Percentiles rank a stretch among this genome's conserved stretches.
Conservation (phyloP, 768 basidiomycete species). For the Dendrothele bispora region DNA sequence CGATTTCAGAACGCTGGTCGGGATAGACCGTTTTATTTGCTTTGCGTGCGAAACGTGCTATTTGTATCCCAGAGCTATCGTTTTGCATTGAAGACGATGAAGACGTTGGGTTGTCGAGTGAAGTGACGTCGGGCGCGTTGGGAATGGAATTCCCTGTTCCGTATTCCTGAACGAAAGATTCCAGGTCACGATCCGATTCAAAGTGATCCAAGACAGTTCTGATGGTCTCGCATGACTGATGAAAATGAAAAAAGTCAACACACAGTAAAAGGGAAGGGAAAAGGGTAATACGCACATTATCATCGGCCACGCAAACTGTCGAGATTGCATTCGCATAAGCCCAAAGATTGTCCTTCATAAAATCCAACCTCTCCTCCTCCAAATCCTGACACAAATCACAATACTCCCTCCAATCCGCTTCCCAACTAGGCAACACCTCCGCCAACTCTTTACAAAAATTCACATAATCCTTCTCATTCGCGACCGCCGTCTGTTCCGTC, state of each 20-base stretch:
- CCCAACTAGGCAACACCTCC: constrained; percentile 85
- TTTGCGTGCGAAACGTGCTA: constrained; percentile 47
- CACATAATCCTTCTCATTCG: constrained; percentile 90
- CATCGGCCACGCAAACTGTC: constrained; percentile 91
- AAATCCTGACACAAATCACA: constrained; percentile 95
- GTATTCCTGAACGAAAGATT: constrained; percentile 84
- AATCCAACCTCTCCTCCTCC: constrained; percentile 90
- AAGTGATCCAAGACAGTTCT: constrained; percentile 85
- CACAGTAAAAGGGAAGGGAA: constrained; percentile 1
- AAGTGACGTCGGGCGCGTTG: constrained; percentile 60
- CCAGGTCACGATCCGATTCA: constrained; percentile 86
- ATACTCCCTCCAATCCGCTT: constrained; percentile 89
- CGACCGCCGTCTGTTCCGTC: constrained; percentile 83
- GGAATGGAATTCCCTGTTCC: constrained; percentile 89
- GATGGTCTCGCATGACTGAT: constrained; percentile 87
- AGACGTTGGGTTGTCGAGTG: background rate
- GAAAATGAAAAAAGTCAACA: background rate
- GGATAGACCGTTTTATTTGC: background rate
- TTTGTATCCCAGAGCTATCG: constrained; percentile 35
- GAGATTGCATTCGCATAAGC: constrained; percentile 93
- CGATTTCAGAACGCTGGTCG: background rate
- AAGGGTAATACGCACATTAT: constrained; percentile 63
- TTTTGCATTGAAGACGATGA: constrained; percentile 2
- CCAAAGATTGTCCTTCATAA: constrained; percentile 96
- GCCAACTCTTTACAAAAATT: constrained; percentile 79